Evolutionary conservation across 2,329 filamentous ascomycete genomes (phyloP).

Genomic region (Pseudopyricularia cyperi): DNA sequence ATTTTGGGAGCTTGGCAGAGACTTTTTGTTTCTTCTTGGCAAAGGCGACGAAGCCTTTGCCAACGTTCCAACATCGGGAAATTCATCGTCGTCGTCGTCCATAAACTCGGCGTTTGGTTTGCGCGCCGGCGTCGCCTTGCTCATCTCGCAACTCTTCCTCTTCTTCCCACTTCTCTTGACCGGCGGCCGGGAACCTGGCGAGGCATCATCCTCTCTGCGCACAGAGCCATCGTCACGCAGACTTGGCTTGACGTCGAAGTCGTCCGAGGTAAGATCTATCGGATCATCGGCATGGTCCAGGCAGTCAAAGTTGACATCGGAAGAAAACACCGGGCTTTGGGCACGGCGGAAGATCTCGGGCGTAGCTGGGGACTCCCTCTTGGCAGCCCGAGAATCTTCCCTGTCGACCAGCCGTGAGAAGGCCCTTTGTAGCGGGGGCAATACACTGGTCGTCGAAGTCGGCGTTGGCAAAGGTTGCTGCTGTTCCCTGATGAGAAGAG

Average conservation of each 20-base stretch:
- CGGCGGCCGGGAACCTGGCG: not conserved
- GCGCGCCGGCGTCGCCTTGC: conserved; percentile 11
- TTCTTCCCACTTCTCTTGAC: conserved; percentile 22
- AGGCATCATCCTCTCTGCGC: conserved; percentile 17
- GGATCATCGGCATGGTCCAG: conserved; percentile 9
- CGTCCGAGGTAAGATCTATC: conserved; percentile 20
- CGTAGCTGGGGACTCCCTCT: conserved; percentile 1
- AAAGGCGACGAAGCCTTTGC: conserved; percentile 25
- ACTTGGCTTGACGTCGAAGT: conserved; percentile 8
- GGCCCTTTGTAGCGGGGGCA: conserved; percentile 18
- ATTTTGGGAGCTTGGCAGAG: not conserved
- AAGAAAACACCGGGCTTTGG: conserved; percentile 9
- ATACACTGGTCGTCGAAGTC: conserved; percentile 16
- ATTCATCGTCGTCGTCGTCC: conserved; percentile 21
- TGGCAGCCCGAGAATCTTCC: not conserved
- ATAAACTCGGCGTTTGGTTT: conserved; percentile 2
- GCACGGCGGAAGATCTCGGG: conserved; percentile 14
- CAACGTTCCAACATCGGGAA: conserved; percentile 39
- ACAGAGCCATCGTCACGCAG: conserved; percentile 20
- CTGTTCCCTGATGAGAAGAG: conserved; percentile 25
- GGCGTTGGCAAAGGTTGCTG: conserved; percentile 11
- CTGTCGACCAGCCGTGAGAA: conserved; percentile 11
- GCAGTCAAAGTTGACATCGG: not conserved
- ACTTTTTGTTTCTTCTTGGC: conserved; percentile 9
- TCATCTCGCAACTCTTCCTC: conserved; percentile 37